Evolutionary conservation across 495 filamentous ascomycete species (phyloP), one percentile per base, ranked within the genome.

Genomic region (Letharia columbiana): DNA sequence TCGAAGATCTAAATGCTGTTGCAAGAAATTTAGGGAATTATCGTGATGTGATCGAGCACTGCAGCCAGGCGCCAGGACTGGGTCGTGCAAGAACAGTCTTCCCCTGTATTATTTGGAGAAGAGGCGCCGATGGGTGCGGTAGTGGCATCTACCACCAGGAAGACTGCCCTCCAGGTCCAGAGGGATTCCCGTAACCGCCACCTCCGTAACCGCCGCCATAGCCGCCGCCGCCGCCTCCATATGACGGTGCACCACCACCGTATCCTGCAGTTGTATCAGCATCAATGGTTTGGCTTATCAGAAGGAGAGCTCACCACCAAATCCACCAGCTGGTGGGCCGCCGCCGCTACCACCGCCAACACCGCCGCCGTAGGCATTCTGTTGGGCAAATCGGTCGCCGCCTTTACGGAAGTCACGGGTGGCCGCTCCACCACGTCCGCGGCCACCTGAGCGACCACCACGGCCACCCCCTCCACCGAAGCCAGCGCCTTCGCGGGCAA

Each of bases 401-500:
- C 83, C 84, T 76, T 91, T 92, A 78, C 94, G 90, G 80, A 96
- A 89, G 76, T 98, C 95, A 75, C 92, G 91, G 74, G 89, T 94
- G 68, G 87, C 86, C 73, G 74, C 75, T 69, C 81, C 79, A 67
- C 84, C 79, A 67, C 83, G 83, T 40, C 75, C 80, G 71, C 82
- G 78, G 10, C 77, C 73, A 18, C 89, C 87, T 69, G 89, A 84
- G 66, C 88, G 82, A 66, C 91, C 82, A 66, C 91, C 83, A 64
- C 91, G 82, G 56, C 89, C 79, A 64, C 90, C 81, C 73, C 90
- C 82, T 56, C 90, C 83, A 61, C 90, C 87, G 69, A 84, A 90
- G 71, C 87, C 90, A 69, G 89, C 87, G 60, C 90, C 89, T 80
- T 97, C 94, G 67, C 94, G 91, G 73, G 94, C 92, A 79, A 97